Evolutionary conservation across 2,329 filamentous ascomycete species (phyloP).

Genomic region (Fusarium pseudonygamai): DNA sequence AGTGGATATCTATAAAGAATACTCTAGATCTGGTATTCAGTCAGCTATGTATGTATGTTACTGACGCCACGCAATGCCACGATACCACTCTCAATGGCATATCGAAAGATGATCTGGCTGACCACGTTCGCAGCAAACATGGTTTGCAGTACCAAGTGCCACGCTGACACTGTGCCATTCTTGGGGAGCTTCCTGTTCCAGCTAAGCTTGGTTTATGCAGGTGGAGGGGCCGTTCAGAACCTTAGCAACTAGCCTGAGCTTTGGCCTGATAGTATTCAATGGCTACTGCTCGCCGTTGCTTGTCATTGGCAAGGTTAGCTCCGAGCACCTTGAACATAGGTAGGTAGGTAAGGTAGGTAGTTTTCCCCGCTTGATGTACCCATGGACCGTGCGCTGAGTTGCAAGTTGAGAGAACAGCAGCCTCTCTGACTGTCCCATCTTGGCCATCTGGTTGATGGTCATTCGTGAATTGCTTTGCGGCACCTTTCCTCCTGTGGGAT

Average conservation of each 20-base stretch:
- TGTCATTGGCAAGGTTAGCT: constrained; percentile 28
- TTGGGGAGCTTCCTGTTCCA: constrained; percentile 40
- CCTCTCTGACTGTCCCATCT: constrained; percentile 38
- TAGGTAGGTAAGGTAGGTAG: background rate
- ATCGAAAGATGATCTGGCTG: constrained; percentile 1
- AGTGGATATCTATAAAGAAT: background rate
- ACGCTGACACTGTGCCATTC: constrained; percentile 36
- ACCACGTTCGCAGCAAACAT: constrained; percentile 6
- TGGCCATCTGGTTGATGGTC: constrained; percentile 38
- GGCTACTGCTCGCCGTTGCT: constrained; percentile 16
- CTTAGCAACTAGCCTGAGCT: constrained; percentile 26
- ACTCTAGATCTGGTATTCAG: background rate
- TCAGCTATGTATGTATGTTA: background rate
- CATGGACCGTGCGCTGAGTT: constrained; percentile 36
- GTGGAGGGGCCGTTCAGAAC: constrained; percentile 19
- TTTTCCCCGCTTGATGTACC: constrained; percentile 37
- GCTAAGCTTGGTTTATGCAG: constrained; percentile 23
- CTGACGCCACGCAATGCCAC: constrained; percentile 28
- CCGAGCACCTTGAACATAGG: constrained; percentile 10
- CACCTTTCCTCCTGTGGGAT: constrained; percentile 43
- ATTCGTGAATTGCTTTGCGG: constrained; percentile 39
- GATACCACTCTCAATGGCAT: constrained; percentile 13
- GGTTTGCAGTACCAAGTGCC: background rate
- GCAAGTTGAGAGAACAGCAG: constrained; percentile 20
- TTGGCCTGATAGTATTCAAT: constrained; percentile 6